Conservation (phyloP, 2,329 filamentous ascomycete genomes). For the Cyphellophora europaea region DNA sequence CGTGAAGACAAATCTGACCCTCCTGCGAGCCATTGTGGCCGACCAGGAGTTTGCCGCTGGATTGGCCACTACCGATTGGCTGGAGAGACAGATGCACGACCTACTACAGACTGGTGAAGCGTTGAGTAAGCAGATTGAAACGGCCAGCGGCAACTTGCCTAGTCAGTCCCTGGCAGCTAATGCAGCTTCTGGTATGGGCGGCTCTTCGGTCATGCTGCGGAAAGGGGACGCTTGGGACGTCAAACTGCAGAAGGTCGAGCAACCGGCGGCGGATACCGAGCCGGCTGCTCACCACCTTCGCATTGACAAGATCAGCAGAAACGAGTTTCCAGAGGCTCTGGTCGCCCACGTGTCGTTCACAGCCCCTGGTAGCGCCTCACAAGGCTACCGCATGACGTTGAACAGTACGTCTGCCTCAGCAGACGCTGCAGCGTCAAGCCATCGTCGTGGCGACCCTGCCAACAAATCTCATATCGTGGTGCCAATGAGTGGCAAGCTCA, state of each 20-base stretch:
- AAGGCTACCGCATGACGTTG: conserved; percentile 35
- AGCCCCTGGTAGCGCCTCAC: conserved; percentile 24
- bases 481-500: conserved; percentile 49
- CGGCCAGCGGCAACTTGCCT: conserved; percentile 16
- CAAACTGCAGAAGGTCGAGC: conserved; percentile 29
- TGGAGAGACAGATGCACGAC: conserved; percentile 38
- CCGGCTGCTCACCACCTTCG: conserved; percentile 40
- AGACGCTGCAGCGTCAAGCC: conserved; percentile 26
- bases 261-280: conserved; percentile 17
- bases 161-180: conserved; percentile 12
- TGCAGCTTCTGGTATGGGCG: background rate
- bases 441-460: conserved; percentile 39
- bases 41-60: conserved; percentile 41
- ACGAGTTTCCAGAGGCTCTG: conserved; percentile 50
- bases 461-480: conserved; percentile 46
- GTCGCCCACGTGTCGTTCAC: conserved; percentile 45
- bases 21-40: conserved; percentile 45
- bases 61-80: conserved; percentile 47
- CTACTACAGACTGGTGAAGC: conserved; percentile 28
- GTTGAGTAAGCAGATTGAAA: conserved; percentile 18
- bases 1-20: conserved; percentile 48
- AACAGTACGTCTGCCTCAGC: conserved; percentile 32
- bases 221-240: conserved; percentile 53
- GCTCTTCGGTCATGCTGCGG: conserved; percentile 35
- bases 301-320: conserved; percentile 45